Percentiles rank a stretch among this genome's conserved stretches.
These are phyloP conservation scores for Mycena capillaripes DNA, from an alignment of 768 basidiomycete species.

Conservation along the genomic window DNA sequence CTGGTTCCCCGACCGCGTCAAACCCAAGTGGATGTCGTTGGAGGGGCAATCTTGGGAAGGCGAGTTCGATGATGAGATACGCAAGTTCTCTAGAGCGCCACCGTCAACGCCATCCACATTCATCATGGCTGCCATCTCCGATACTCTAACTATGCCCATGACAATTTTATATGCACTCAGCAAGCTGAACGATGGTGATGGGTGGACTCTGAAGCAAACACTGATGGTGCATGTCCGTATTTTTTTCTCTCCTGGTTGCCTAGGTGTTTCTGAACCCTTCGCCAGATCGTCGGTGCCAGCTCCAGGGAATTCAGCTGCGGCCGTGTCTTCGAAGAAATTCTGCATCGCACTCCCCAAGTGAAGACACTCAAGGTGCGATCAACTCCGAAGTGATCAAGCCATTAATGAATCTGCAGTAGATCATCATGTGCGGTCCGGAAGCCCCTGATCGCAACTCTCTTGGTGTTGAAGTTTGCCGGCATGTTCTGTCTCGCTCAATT, in stretches of 20 bases:
- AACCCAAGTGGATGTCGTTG: constrained; percentile 23
- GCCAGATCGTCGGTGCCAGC: constrained; percentile 21
- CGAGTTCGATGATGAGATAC: constrained; percentile 21
- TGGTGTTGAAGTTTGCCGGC: constrained; percentile 12
- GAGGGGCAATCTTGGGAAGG: constrained; percentile 26
- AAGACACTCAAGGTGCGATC: constrained; percentile 28
- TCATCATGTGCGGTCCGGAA: constrained; percentile 25
- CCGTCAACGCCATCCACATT: constrained; percentile 9
- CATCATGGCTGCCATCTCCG: constrained; percentile 19
- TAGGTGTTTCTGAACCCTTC: constrained; percentile 19
- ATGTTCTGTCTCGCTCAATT: constrained; percentile 21
- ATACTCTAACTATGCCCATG: constrained; percentile 26
- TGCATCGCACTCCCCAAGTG: constrained; percentile 26
- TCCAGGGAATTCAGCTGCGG: constrained; percentile 12
- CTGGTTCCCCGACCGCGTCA: constrained; percentile 20
- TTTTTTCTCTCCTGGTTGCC: constrained; percentile 22
- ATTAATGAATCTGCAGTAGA: constrained; percentile 16
- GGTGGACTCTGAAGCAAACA: constrained; percentile 24
- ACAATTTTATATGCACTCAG: constrained; percentile 26
- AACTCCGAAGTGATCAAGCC: constrained; percentile 17
- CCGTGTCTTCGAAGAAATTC: constrained; percentile 24
- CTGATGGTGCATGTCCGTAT: constrained; percentile 20
- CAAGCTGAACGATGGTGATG: constrained; percentile 25
- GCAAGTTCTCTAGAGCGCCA: constrained; percentile 16
- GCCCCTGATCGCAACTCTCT: constrained; percentile 11